Percentiles rank a stretch among this genome's conserved stretches.
Conservation (phyloP, 352 stramenopile species). For the Thraustotheca clavata region DNA sequence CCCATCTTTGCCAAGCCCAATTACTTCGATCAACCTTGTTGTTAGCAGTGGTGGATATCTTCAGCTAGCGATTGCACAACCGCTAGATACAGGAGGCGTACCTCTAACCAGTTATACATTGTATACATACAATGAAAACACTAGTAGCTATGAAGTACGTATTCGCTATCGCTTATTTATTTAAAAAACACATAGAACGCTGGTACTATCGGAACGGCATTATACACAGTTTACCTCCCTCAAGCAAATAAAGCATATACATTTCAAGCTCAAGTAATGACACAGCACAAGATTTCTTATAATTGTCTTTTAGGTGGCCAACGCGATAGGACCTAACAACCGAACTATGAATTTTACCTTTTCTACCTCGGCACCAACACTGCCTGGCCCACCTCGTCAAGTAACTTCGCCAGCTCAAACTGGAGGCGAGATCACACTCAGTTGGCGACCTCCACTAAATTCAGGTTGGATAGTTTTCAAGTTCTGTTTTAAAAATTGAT, state of each 20-base stretch:
- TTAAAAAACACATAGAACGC: not conserved
- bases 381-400: not conserved
- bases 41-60: not conserved
- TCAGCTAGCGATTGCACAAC: not conserved
- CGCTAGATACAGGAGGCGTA: not conserved
- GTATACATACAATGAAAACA: not conserved
- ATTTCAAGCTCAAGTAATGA: not conserved
- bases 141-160: not conserved
- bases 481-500: not conserved
- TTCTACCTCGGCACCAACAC: not conserved
- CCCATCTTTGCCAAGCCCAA: not conserved
- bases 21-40: not conserved
- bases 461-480: not conserved
- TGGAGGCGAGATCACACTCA: not conserved
- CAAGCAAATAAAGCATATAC: not conserved
- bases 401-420: not conserved
- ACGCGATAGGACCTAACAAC: not conserved
- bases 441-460: constrained; percentile 4
- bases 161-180: not conserved
- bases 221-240: constrained; percentile 7
- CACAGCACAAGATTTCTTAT: not conserved
- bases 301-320: not conserved
- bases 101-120: not conserved
- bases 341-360: not conserved
- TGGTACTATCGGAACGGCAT: not conserved